Evolutionary conservation across 2,329 filamentous ascomycete species (phyloP), one percentile per base, ranked within the genome.

Genomic region (Colletotrichum sp.): DNA sequence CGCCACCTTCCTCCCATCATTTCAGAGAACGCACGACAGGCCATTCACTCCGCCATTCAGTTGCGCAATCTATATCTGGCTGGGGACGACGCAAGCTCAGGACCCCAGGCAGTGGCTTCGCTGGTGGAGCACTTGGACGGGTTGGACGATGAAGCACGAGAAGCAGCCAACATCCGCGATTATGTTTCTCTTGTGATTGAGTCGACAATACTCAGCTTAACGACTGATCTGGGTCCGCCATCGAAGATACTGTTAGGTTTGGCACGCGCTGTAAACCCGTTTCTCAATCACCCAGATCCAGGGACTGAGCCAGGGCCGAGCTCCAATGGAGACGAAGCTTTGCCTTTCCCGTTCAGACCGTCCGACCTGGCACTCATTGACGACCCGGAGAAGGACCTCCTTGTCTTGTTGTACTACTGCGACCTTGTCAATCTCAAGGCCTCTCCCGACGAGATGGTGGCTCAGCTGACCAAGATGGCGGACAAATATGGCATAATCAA

Each of bases 361-460:
- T 71, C 75, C 7, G 75, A 78, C 15, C 9, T 66, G 2, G 65
- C 66, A 7, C 48, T 77, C 22, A 71, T 79, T 4, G 75, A 76
- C 8, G 73, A 69, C 1, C 12, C 55, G 25, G 78, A 79, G 60
- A 79, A 70, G 30, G 77, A 78, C 28, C 70, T 79, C 1, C 61
- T 77, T 8, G 75, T 79, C 22, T 61, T 79, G 18, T 43, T 79
- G 22, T 72, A 76, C 28, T 77, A 77, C 5, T 78, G 77, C 65
- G 60, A 77, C n/a, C 12, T 66, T 8, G 64, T 6, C 8, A 70
- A 70, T 16, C 60, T 75, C 9, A 67, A 64, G 15, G 27, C 52
- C 8, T 73, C 71, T 2, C 48, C 68, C 1, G 75, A 79, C 12
- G 77, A 78, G 48, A 48, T 66, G 5, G 25, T 77, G 6, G 43